phyloP scores from a whole-genome alignment of 352 stramenopile species.

The Pythium vanterpoolii region DNA sequence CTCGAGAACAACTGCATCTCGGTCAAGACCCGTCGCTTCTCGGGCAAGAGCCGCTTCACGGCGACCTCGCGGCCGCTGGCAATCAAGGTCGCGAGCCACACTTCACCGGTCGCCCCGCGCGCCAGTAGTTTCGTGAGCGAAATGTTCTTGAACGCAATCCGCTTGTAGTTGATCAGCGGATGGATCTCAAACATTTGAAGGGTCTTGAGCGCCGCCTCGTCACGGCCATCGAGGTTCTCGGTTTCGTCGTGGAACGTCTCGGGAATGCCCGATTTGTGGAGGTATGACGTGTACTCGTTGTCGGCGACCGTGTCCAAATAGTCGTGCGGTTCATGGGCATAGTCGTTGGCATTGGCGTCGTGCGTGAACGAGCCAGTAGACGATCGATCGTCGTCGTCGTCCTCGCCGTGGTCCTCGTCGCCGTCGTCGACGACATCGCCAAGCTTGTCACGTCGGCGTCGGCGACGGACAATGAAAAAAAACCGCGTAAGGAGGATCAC shows the following conservation, averaged over 20 bases:
- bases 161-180: slow-evolving; percentile 49
- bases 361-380: neutral
- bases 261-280: slow-evolving; percentile 14
- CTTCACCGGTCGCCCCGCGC: slow-evolving; percentile 53
- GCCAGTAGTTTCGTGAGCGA: slow-evolving; percentile 46
- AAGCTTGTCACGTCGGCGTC: slow-evolving; percentile 1
- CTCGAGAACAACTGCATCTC: slow-evolving; percentile 73
- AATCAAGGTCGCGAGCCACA: slow-evolving; percentile 62
- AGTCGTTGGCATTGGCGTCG: neutral
- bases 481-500: slow-evolving; percentile 1
- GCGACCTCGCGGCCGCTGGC: slow-evolving; percentile 32
- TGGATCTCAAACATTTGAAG: slow-evolving; percentile 66
- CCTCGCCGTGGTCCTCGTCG: slow-evolving; percentile 5
- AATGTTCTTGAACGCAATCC: slow-evolving; percentile 46
- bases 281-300: slow-evolving; percentile 23
- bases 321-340: slow-evolving; percentile 19
- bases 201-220: slow-evolving; percentile 48
- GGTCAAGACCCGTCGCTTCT: slow-evolving; percentile 39
- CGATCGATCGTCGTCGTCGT: neutral
- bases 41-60: slow-evolving; percentile 59
- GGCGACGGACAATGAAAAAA: neutral
- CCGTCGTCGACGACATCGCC: neutral
- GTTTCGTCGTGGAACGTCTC: slow-evolving; percentile 16
- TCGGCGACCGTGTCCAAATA: slow-evolving; percentile 22
- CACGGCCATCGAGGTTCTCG: slow-evolving; percentile 32